Conservation (phyloP, 768 basidiomycete genomes). For the Mycena haematopus region DNA sequence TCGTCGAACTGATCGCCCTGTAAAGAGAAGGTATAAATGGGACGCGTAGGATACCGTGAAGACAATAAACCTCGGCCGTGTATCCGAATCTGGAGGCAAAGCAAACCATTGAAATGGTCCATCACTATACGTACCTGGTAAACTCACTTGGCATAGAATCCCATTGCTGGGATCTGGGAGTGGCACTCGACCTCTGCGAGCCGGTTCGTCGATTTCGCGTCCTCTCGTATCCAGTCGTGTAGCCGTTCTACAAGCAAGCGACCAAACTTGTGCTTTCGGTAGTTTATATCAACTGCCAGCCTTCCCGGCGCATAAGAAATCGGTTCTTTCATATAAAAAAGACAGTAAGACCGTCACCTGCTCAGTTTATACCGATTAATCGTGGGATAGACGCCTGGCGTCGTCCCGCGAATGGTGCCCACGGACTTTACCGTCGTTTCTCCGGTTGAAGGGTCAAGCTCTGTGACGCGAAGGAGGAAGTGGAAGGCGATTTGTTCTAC, state of each 20-base stretch:
- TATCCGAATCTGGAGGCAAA: conserved; percentile 66
- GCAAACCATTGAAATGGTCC: conserved; percentile 19
- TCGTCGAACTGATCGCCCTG: conserved; percentile 81
- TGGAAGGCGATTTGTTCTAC: conserved; percentile 70
- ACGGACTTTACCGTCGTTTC: conserved; percentile 62
- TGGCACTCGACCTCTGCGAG: conserved; percentile 59
- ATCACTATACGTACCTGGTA: not conserved
- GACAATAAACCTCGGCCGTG: conserved; percentile 55
- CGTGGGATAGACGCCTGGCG: conserved; percentile 41
- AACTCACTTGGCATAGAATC: conserved; percentile 79
- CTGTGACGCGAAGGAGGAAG: conserved; percentile 69
- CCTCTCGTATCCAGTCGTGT: conserved; percentile 61
- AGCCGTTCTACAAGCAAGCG: conserved; percentile 66
- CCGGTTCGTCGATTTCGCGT: conserved; percentile 43
- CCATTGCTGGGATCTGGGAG: conserved; percentile 74
- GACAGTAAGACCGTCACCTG: conserved; percentile 29
- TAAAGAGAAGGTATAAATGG: conserved; percentile 25
- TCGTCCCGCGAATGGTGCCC: conserved; percentile 67
- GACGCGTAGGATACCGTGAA: not conserved
- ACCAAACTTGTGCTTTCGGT: conserved; percentile 70
- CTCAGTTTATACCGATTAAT: conserved; percentile 69
- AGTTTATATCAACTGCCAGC: conserved; percentile 44
- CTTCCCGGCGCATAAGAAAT: not conserved
- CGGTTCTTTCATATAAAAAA: not conserved
- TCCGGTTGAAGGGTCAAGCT: conserved; percentile 18